phyloP scores from a whole-genome alignment of 768 basidiomycete species.

The Tricholoma hemisulphureum region DNA sequence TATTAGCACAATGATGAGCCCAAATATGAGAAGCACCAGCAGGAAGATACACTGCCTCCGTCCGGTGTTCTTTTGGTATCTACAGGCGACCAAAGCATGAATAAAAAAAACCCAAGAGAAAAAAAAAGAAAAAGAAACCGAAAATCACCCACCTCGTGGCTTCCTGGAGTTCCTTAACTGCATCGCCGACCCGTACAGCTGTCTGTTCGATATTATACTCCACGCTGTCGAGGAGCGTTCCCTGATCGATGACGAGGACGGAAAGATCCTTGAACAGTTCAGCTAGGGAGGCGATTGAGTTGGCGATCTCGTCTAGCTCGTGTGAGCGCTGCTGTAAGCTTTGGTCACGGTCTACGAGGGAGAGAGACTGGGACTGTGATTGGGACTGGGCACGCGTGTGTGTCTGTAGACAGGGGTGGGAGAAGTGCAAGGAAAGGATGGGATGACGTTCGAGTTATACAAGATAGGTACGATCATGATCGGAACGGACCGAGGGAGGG shows the following conservation, averaged over 20 bases:
- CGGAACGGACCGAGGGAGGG: not conserved
- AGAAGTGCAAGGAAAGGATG: not conserved
- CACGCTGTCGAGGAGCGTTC: constrained; percentile 91
- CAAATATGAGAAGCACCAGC: constrained; percentile 85
- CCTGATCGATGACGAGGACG: constrained; percentile 93
- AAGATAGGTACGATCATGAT: not conserved
- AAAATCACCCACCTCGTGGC: constrained; percentile 49
- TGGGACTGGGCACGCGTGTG: constrained; percentile 36
- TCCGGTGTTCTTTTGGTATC: constrained; percentile 92
- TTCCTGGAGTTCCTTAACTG: constrained; percentile 77
- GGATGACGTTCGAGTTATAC: not conserved
- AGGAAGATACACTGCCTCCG: constrained; percentile 92
- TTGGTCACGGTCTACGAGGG: constrained; percentile 36
- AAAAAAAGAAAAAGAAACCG: not conserved
- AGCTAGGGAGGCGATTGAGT: constrained; percentile 86
- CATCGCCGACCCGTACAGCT: constrained; percentile 74
- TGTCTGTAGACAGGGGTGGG: constrained; percentile 14
- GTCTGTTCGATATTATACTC: constrained; percentile 98
- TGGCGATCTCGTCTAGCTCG: constrained; percentile 87
- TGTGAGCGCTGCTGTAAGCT: constrained; percentile 47
- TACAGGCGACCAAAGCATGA: not conserved
- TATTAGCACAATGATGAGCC: constrained; percentile 82
- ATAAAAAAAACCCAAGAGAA: no score
- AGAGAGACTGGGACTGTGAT: constrained; percentile 37
- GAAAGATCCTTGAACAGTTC: constrained; percentile 97